Conservation (phyloP, 306 rosid genomes). For the Myrica gale region DNA sequence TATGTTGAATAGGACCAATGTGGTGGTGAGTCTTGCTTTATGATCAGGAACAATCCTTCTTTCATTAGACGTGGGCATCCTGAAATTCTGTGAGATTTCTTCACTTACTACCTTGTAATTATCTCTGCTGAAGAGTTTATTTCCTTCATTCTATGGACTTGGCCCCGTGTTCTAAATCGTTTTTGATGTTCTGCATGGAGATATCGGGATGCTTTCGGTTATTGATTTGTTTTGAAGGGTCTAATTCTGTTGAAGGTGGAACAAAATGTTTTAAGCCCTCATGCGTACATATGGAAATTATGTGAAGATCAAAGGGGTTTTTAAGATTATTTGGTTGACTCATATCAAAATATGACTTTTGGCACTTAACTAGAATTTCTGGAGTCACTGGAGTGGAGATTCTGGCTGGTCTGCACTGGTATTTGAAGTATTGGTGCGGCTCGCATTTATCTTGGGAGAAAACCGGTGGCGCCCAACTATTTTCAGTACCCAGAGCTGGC, state of each 20-base stretch:
- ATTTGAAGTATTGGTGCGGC: constrained; percentile 70
- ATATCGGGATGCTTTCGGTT: not conserved
- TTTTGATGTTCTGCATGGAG: not conserved
- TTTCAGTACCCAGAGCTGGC: constrained; percentile 58
- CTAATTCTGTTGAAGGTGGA: not conserved
- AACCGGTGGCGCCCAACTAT: constrained; percentile 76
- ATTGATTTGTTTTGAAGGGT: not conserved
- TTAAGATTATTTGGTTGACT: not conserved
- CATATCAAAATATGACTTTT: constrained; percentile 19
- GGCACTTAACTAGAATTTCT: constrained; percentile 40
- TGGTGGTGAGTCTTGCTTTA: constrained; percentile 65
- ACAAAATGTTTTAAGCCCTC: no score
- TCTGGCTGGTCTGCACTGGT: constrained; percentile 81
- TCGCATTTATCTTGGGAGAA: constrained; percentile 90
- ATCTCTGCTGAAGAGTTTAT: not conserved
- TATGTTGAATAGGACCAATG: constrained; percentile 49
- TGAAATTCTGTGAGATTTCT: constrained; percentile 48
- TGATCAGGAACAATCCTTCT: constrained; percentile 60
- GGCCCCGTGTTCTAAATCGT: not conserved
- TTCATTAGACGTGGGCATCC: constrained; percentile 41
- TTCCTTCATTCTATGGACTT: not conserved
- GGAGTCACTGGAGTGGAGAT: constrained; percentile 85
- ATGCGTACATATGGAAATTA: no score
- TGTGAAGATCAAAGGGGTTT: not conserved
- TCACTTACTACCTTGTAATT: not conserved